phyloP scores from a whole-genome alignment of 78 protist genomes.

The Dictyostelium capitatum region DNA sequence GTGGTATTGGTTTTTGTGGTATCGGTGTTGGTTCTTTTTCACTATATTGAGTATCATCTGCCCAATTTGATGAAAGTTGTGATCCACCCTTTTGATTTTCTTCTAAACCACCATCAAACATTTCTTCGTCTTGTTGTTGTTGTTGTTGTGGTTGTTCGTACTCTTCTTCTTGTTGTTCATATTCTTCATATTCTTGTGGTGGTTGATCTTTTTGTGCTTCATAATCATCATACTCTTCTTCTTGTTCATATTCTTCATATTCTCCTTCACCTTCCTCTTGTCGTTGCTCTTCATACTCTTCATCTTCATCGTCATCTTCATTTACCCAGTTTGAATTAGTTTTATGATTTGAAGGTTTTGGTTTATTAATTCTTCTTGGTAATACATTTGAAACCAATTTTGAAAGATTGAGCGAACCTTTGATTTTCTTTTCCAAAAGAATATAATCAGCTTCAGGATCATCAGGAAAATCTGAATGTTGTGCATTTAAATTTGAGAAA shows the following conservation, averaged over 20 bases:
- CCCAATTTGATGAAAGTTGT: neutral
- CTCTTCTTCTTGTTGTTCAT: neutral
- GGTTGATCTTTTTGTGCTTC: neutral
- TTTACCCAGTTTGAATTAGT: constrained; percentile 51
- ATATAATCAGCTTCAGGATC: constrained; percentile 83
- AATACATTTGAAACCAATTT: constrained; percentile 1
- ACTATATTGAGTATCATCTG: neutral
- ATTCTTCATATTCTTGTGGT: neutral
- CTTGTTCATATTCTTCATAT: constrained; percentile 6
- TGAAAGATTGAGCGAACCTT: constrained; percentile 13
- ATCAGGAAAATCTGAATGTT: constrained; percentile 82
- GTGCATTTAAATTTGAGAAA: constrained; percentile 36
- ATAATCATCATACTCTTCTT: neutral
- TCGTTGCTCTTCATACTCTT: neutral
- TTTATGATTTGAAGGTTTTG: constrained; percentile 17
- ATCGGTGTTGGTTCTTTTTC: neutral
- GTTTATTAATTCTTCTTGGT: constrained; percentile 59
- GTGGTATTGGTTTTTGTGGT: neutral
- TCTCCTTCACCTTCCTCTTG: constrained; percentile 20
- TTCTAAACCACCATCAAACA: neutral
- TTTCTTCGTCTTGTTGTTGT: neutral
- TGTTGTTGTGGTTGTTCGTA: neutral
- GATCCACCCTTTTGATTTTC: neutral
- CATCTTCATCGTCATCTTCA: constrained; percentile 18
- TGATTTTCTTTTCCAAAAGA: constrained; percentile 33